Evolutionary conservation across 768 basidiomycete species (phyloP), one percentile per base, ranked within the genome.

Genomic region (Trametes sanguinea): DNA sequence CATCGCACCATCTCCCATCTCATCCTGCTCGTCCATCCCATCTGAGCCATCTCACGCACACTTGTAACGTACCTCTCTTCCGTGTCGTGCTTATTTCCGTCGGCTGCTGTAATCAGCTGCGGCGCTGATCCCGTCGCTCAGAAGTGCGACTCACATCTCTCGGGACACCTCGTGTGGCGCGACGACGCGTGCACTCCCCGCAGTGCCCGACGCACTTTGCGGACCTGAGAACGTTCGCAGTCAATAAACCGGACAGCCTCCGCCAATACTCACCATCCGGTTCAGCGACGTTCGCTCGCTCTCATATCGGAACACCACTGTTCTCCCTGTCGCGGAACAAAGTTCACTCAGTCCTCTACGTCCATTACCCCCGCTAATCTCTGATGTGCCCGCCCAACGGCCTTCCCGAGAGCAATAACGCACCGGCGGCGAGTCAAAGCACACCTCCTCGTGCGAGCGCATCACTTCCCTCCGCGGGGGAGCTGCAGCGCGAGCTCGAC

Each of bases 401-500:
- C 13, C n/a, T 6, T 8, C 10, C 54, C 44, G 44, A 29, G 27
- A 9, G 27, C 48, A 13, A 32, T 50, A 7, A 14, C 16, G 11
- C 30, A n/a, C 32, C 48, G 30, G 29, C 48, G 48, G n/a, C 14
- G 42, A 43, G 4, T 13, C 42, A n/a, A 13, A 43, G 14, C 1
- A 13, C 29, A 10, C 30, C 13, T 46, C 45, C 27, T 27, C 10
- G 48, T n/a, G n/a, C 40, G 8, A 8, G 35, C 43, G 10, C 57
- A 40, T 40, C 57, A 13, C 22, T 59, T 6, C 50, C 57, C n/a
- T 22, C 57, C 7, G 35, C 32, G 10, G 54, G 56, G 33, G 58
- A 46, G 32, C 29, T 64, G 48, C 58, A 56, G 29, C 42, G 30
- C 35, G 58, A 55, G 43, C 48, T 64, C 37, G 58, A 51, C 11